Percentiles rank a stretch among this genome's conserved stretches.
These are phyloP conservation scores for Monosporozyma yasuniensis DNA, from an alignment of 805 yeast genomes.

Conservation along the genomic window DNA sequence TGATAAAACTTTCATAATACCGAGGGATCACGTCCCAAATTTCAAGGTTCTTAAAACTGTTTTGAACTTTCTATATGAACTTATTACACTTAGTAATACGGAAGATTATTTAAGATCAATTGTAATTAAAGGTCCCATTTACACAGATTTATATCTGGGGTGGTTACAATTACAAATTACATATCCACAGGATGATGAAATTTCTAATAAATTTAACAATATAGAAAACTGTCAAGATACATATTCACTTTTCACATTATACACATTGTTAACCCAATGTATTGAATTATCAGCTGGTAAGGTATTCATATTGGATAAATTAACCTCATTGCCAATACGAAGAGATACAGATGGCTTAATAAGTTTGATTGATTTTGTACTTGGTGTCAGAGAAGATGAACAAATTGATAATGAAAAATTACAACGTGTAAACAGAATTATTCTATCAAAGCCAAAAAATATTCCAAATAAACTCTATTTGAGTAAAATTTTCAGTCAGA, in stretches of 20 bases:
- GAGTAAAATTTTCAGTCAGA: conserved; percentile 50
- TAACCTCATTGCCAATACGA: conserved; percentile 46
- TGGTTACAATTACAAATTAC: conserved; percentile 28
- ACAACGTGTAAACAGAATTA: conserved; percentile 54
- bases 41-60: conserved; percentile 11
- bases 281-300: conserved; percentile 41
- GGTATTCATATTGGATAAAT: conserved; percentile 36
- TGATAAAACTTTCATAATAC: conserved; percentile 17
- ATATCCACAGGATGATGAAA: conserved; percentile 27
- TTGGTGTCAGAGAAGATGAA: conserved; percentile 69
- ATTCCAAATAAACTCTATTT: conserved; percentile 45
- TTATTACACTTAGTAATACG: conserved; percentile 13
- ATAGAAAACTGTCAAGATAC: conserved; percentile 49
- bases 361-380: conserved; percentile 63
- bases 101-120: conserved; percentile 28
- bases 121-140: conserved; percentile 57
- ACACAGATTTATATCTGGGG: conserved; percentile 47
- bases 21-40: conserved; percentile 9
- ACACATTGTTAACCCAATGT: conserved; percentile 47
- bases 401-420: conserved; percentile 52
- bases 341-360: conserved; percentile 62
- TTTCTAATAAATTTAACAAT: conserved; percentile 13
- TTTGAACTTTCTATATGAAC: conserved; percentile 13
- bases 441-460: conserved; percentile 53
- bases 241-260: conserved; percentile 53